Percentiles rank a stretch among this genome's conserved stretches.
Evolutionary conservation across 768 basidiomycete species (phyloP).

Genomic region (Cystobasidium onofrii): DNA sequence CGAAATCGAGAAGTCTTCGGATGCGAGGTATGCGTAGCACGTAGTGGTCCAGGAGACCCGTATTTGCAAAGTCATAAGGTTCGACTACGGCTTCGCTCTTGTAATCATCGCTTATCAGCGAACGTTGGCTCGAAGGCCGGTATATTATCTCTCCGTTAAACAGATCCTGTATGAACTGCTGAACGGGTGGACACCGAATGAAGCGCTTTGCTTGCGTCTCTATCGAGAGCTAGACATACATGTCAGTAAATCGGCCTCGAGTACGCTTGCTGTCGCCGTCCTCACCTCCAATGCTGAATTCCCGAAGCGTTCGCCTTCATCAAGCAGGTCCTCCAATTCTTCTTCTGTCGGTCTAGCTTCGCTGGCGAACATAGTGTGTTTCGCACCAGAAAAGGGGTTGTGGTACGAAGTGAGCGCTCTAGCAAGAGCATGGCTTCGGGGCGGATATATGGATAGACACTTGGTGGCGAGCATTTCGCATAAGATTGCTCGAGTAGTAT

Average conservation of each 20-base stretch:
- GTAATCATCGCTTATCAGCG: slow-evolving; percentile 83
- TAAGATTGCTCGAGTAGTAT: slow-evolving; percentile 62
- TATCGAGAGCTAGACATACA: slow-evolving; percentile 58
- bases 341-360: slow-evolving; percentile 54
- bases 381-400: slow-evolving; percentile 75
- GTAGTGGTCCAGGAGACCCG: slow-evolving; percentile 41
- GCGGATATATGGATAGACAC: slow-evolving; percentile 57
- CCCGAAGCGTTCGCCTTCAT: slow-evolving; percentile 32
- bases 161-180: slow-evolving; percentile 78
- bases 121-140: slow-evolving; percentile 48
- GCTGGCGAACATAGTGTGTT: slow-evolving; percentile 59
- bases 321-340: slow-evolving; percentile 56
- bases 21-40: slow-evolving; percentile 36
- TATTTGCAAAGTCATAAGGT: slow-evolving; percentile 53
- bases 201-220: slow-evolving; percentile 75
- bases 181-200: slow-evolving; percentile 72
- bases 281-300: slow-evolving; percentile 5
- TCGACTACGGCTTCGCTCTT: slow-evolving; percentile 62
- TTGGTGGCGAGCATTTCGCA: slow-evolving; percentile 88
- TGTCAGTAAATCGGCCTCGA: slow-evolving; percentile 41
- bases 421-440: neutral
- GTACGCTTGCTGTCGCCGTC: neutral
- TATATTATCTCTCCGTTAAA: slow-evolving; percentile 55
- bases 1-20: slow-evolving; percentile 35
- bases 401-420: slow-evolving; percentile 61